phyloP scores from a whole-genome alignment of 1,284 basidiomycete species.

The Pseudozyma pruni region DNA sequence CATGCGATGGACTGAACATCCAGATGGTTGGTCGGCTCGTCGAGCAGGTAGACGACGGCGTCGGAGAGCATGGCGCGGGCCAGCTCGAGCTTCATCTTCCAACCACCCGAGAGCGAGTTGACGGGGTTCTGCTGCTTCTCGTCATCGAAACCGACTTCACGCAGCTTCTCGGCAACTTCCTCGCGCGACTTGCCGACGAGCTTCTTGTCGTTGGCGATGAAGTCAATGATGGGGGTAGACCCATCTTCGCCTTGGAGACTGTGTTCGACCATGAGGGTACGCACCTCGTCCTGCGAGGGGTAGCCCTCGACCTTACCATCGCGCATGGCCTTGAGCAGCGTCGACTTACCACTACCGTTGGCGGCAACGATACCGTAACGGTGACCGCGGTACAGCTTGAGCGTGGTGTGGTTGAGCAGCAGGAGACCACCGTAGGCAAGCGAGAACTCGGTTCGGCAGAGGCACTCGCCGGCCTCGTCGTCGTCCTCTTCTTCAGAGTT shows the following conservation, averaged over 20 bases:
- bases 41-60: conserved; percentile 90
- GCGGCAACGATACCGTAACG: conserved; percentile 94
- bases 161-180: conserved; percentile 57
- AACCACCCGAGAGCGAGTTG: conserved; percentile 92
- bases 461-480: conserved; percentile 72
- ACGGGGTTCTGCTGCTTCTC: conserved; percentile 85
- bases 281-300: conserved; percentile 85
- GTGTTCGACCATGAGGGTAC: conserved; percentile 95
- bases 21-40: conserved; percentile 84
- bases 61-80: conserved; percentile 69
- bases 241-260: conserved; percentile 91
- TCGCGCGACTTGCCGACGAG: conserved; percentile 56
- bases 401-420: conserved; percentile 91
- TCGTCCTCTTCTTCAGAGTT: conserved; percentile 76
- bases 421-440: conserved; percentile 95
- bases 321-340: conserved; percentile 92
- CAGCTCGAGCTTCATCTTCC: conserved; percentile 97
- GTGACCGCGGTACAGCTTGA: conserved; percentile 86
- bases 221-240: conserved; percentile 83
- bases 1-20: conserved; percentile 88
- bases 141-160: conserved; percentile 81
- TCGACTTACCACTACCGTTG: conserved; percentile 96
- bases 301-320: conserved; percentile 95
- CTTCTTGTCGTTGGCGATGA: conserved; percentile 80
- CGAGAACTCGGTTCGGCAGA: conserved; percentile 93